These are phyloP conservation scores for Suillus fuscotomentosus DNA, from an alignment of 768 basidiomycete genomes.

Conservation along the genomic window DNA sequence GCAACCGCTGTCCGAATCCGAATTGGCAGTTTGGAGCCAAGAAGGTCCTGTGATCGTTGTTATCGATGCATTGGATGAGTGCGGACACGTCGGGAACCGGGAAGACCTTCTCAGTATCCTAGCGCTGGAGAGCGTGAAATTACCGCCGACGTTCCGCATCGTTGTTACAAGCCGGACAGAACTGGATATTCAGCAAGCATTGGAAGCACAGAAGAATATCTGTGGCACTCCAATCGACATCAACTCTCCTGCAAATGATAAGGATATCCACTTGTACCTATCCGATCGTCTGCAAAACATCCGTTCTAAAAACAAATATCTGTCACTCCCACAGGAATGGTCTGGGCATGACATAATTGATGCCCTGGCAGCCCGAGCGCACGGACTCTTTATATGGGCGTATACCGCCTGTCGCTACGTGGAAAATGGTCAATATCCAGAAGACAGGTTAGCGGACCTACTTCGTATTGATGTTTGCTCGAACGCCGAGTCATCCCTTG, in stretches of 20 bases:
- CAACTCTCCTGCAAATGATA: slow-evolving; percentile 21
- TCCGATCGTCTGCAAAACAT: slow-evolving; percentile 25
- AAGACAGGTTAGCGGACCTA: slow-evolving; percentile 27
- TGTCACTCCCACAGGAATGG: slow-evolving; percentile 28
- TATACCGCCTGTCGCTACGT: slow-evolving; percentile 32
- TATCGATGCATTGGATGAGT: slow-evolving; percentile 38
- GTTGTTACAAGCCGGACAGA: slow-evolving; percentile 34
- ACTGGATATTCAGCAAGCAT: slow-evolving; percentile 20
- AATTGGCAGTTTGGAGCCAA: slow-evolving; percentile 13
- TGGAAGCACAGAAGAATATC: slow-evolving; percentile 15
- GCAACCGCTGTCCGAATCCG: slow-evolving; percentile 25
- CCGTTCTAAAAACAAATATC: slow-evolving; percentile 24
- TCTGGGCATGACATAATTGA: slow-evolving; percentile 20
- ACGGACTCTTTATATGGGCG: slow-evolving; percentile 34
- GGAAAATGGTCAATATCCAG: slow-evolving; percentile 29
- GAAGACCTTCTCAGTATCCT: slow-evolving; percentile 29
- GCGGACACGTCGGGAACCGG: slow-evolving; percentile 20
- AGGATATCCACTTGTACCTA: slow-evolving; percentile 26
- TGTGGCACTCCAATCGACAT: slow-evolving; percentile 24
- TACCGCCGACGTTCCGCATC: slow-evolving; percentile 27
- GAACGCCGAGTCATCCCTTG: slow-evolving; percentile 27
- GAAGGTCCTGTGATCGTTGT: slow-evolving; percentile 30
- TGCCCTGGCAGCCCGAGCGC: slow-evolving; percentile 26
- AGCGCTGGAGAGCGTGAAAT: slow-evolving; percentile 18
- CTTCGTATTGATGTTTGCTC: slow-evolving; percentile 18